Evolutionary conservation across 202 grass and related monocot species (phyloP).

Genomic region (Thinopyrum obtusiflorum): DNA sequence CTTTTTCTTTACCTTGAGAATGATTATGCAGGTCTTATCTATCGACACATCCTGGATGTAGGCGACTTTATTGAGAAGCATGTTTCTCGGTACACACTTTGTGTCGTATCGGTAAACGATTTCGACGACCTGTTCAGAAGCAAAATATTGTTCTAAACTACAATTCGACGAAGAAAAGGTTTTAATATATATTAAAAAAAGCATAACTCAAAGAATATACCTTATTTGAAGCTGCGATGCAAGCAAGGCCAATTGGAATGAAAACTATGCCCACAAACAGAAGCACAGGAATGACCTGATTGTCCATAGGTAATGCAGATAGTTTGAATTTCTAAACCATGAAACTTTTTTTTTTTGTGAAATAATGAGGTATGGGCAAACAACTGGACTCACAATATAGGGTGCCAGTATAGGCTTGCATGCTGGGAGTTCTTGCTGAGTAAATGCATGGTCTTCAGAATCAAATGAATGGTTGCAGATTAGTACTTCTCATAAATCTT

Average conservation of each 20-base stretch:
- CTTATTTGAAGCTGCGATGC: constrained; percentile 45
- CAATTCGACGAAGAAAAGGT: background rate
- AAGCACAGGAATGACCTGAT: constrained; percentile 46
- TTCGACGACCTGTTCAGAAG: constrained; percentile 53
- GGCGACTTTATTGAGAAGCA: constrained; percentile 50
- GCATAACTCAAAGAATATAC: constrained; percentile 17
- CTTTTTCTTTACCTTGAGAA: constrained; percentile 44
- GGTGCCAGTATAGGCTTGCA: constrained; percentile 42
- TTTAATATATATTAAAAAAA: background rate
- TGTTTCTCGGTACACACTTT: constrained; percentile 41
- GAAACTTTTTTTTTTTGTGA: background rate
- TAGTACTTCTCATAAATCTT: background rate
- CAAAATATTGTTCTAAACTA: background rate
- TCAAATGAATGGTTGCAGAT: constrained; percentile 9
- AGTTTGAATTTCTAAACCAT: background rate
- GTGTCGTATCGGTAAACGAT: constrained; percentile 59
- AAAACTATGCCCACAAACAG: constrained; percentile 39
- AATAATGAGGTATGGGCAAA: background rate
- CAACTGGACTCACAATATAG: constrained; percentile 33
- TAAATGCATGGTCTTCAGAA: constrained; percentile 57
- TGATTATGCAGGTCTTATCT: constrained; percentile 52
- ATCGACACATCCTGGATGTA: constrained; percentile 50
- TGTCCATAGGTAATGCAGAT: no score
- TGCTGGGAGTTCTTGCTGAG: constrained; percentile 65
- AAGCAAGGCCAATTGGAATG: constrained; percentile 54